Conservation (phyloP, 2,329 filamentous ascomycete genomes). For the Myriosclerotinia curreyana region DNA sequence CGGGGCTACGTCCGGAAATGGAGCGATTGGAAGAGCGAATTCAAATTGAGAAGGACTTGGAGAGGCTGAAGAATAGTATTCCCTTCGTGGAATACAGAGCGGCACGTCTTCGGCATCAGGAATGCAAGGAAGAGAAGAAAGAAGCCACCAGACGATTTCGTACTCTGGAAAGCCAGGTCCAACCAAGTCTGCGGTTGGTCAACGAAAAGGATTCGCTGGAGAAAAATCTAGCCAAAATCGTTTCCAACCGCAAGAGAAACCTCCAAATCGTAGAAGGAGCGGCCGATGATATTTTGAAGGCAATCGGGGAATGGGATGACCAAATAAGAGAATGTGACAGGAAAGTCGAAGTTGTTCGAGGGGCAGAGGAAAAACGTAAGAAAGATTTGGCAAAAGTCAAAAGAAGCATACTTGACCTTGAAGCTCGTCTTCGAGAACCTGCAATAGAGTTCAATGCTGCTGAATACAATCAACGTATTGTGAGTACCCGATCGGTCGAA, state of each 20-base stretch:
- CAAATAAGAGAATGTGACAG: slow-evolving; percentile 43
- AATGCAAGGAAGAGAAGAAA: slow-evolving; percentile 55
- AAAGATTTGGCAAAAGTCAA: slow-evolving; percentile 51
- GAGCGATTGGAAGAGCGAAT: slow-evolving; percentile 76
- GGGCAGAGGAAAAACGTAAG: slow-evolving; percentile 48
- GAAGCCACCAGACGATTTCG: slow-evolving; percentile 55
- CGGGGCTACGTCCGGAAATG: slow-evolving; percentile 73
- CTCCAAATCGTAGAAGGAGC: slow-evolving; percentile 54
- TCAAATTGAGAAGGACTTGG: slow-evolving; percentile 61
- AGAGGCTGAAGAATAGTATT: slow-evolving; percentile 61
- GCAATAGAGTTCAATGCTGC: slow-evolving; percentile 66
- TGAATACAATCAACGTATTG: slow-evolving; percentile 70
- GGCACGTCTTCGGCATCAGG: slow-evolving; percentile 47
- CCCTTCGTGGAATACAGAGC: slow-evolving; percentile 64
- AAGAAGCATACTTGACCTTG: slow-evolving; percentile 59
- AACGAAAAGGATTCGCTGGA: slow-evolving; percentile 68
- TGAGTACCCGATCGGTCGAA: slow-evolving; percentile 44
- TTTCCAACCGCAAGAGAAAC: slow-evolving; percentile 52
- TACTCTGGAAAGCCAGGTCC: slow-evolving; percentile 57
- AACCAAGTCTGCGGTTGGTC: slow-evolving; percentile 67
- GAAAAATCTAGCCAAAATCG: slow-evolving; percentile 52
- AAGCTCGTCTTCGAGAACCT: slow-evolving; percentile 59
- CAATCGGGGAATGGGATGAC: slow-evolving; percentile 45
- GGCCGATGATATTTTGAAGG: slow-evolving; percentile 43
- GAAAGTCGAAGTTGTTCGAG: slow-evolving; percentile 51